Evolutionary conservation across 164 flowering plant species (phyloP).

Genomic region (Piper betle): DNA sequence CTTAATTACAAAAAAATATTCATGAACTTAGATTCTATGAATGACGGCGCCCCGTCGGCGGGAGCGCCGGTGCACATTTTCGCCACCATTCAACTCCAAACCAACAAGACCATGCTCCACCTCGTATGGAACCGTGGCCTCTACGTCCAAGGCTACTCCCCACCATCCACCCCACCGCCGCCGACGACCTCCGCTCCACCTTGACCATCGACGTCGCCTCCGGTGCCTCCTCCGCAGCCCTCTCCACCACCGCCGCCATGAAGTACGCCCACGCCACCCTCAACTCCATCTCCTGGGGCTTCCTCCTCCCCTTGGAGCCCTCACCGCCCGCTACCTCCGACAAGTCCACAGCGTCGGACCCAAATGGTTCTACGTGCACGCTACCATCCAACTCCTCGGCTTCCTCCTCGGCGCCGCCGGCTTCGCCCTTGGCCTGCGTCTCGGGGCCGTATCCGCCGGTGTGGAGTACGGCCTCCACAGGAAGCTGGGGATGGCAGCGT

Average conservation of each 20-base stretch:
- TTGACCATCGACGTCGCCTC: conserved; percentile 57
- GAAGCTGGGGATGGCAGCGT: conserved; percentile 62
- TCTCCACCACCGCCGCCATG: conserved; percentile 18
- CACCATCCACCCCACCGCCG: conserved; percentile 70
- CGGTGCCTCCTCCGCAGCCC: conserved; percentile 19
- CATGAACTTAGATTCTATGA: too few relatives aligned
- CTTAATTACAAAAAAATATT: too few relatives aligned
- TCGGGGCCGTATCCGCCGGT: conserved; percentile 63
- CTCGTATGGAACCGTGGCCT: conserved; percentile 81
- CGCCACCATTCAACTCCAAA: conserved; percentile 43
- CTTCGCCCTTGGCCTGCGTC: conserved; percentile 58
- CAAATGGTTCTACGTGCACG: conserved; percentile 75
- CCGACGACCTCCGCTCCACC: conserved; percentile 56
- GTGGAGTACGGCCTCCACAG: conserved; percentile 61
- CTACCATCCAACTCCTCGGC: conserved; percentile 49
- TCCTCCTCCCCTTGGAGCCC: conserved; percentile 64
- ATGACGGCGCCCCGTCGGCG: conserved; percentile 25
- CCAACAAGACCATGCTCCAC: conserved; percentile 48
- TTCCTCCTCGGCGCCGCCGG: conserved; percentile 57
- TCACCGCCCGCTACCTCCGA: conserved; percentile 68
- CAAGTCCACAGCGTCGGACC: conserved; percentile 56
- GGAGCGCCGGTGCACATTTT: conserved; percentile 62
- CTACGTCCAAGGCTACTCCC: conserved; percentile 96
- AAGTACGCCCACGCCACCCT: conserved; percentile 44
- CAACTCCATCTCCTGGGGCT: conserved; percentile 79